A percentile compares a stretch with the other conserved stretches of the same genome.
Conservation (phyloP, 2,329 filamentous ascomycete species). For the Penicillium corylophilum region DNA sequence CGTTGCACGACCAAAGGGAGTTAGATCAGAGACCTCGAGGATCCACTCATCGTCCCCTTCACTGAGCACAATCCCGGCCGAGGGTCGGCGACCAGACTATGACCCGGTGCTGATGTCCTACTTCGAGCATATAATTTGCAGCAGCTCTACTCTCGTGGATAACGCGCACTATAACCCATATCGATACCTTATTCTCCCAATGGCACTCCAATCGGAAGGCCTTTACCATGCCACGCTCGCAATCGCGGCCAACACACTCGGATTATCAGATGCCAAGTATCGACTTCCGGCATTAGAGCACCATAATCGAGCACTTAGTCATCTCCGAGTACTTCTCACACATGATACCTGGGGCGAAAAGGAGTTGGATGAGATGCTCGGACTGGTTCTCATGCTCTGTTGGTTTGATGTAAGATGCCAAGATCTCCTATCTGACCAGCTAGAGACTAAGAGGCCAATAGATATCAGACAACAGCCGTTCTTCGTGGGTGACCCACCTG, state of each 20-base stretch:
- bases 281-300: slow-evolving; percentile 25
- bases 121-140: slow-evolving; percentile 28
- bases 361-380: slow-evolving; percentile 28
- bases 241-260: slow-evolving; percentile 26
- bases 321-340: slow-evolving; percentile 8
- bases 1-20: neutral
- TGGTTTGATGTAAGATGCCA: slow-evolving; percentile 21
- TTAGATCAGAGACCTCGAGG: neutral
- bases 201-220: slow-evolving; percentile 26
- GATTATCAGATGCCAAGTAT: slow-evolving; percentile 21
- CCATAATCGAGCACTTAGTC: slow-evolving; percentile 9
- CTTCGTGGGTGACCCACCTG: slow-evolving; percentile 29
- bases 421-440: neutral
- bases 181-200: slow-evolving; percentile 29
- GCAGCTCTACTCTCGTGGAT: slow-evolving; percentile 28
- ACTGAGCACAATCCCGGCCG: slow-evolving; percentile 2
- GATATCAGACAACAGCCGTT: slow-evolving; percentile 29
- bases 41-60: neutral
- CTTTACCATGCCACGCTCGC: slow-evolving; percentile 29
- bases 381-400: slow-evolving; percentile 28
- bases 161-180: slow-evolving; percentile 30
- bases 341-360: slow-evolving; percentile 7
- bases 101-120: slow-evolving; percentile 25
- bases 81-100: slow-evolving; percentile 1
- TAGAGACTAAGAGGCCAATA: slow-evolving; percentile 4